phyloP scores from a whole-genome alignment of 1,139 yeast genomes.

The Suhomyces kunorum region DNA sequence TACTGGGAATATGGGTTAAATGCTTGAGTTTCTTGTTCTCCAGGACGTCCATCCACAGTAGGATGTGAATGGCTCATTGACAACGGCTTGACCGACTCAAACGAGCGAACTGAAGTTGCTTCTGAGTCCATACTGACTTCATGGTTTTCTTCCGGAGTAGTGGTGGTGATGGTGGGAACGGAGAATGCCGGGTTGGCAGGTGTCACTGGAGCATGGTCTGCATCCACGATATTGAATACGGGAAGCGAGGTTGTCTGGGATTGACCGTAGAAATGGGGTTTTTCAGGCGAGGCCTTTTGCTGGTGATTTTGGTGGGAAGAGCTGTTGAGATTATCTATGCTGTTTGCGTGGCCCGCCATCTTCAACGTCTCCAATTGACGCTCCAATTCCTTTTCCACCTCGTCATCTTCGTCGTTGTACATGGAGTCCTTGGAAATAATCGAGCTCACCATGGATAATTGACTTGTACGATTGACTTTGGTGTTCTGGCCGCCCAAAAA shows the following conservation, averaged over 20 bases:
- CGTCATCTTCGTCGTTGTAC: slow-evolving; percentile 34
- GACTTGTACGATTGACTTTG: slow-evolving; percentile 29
- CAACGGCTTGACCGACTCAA: slow-evolving; percentile 29
- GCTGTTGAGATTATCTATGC: neutral
- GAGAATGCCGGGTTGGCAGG: slow-evolving; percentile 1
- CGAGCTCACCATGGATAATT: slow-evolving; percentile 47
- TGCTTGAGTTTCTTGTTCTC: neutral
- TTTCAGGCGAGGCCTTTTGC: neutral
- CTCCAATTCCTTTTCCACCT: slow-evolving; percentile 42
- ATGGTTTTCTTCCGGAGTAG: slow-evolving; percentile 3
- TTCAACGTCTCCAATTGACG: slow-evolving; percentile 43
- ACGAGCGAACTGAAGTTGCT: slow-evolving; percentile 14
- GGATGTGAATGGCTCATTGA: slow-evolving; percentile 25
- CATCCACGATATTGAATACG: slow-evolving; percentile 20
- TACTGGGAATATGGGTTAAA: slow-evolving; percentile 1
- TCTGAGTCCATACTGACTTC: slow-evolving; percentile 2
- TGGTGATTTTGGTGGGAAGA: neutral
- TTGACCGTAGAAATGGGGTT: neutral
- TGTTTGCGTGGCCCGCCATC: slow-evolving; percentile 23
- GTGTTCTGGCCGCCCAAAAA: slow-evolving; percentile 23
- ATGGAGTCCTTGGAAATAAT: slow-evolving; percentile 41
- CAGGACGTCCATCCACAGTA: slow-evolving; percentile 2
- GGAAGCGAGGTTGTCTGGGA: slow-evolving; percentile 15
- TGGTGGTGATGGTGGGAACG: slow-evolving; percentile 8
- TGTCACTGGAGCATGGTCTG: slow-evolving; percentile 7